These are phyloP conservation scores for Pistacia vera DNA, from an alignment of 345 rosid species.

Conservation along the genomic window DNA sequence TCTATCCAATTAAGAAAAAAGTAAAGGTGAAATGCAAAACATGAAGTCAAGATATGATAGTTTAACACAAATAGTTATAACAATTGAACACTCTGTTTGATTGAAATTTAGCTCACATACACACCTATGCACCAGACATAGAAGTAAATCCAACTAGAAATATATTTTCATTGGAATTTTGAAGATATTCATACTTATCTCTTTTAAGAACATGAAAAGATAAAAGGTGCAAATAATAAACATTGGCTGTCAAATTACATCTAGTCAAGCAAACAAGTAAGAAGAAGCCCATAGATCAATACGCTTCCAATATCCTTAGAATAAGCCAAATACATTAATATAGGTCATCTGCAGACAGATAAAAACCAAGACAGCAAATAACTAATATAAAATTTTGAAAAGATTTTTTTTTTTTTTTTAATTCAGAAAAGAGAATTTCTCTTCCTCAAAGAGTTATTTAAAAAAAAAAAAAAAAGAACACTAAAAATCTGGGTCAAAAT, in stretches of 20 bases:
- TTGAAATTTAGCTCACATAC: slow-evolving; percentile 13
- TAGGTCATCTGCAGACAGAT: neutral
- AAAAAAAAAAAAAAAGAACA: slow-evolving; percentile 10
- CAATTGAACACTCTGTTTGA: slow-evolving; percentile 18
- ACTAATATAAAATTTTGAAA: neutral
- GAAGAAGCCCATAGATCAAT: neutral
- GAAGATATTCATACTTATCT: neutral
- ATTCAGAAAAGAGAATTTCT: neutral
- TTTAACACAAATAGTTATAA: slow-evolving; percentile 8
- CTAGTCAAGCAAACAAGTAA: slow-evolving; percentile 6
- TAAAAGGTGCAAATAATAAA: slow-evolving; percentile 9
- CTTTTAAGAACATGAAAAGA: neutral
- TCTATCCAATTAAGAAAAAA: slow-evolving; percentile 52
- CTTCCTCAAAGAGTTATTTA: neutral
- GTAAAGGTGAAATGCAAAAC: slow-evolving; percentile 33
- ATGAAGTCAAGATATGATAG: slow-evolving; percentile 22
- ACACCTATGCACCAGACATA: slow-evolving; percentile 18
- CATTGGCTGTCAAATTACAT: neutral
- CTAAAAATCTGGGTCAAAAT: slow-evolving; percentile 7
- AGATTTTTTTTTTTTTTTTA: neutral
- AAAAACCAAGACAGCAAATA: neutral
- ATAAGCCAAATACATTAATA: neutral
- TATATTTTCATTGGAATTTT: neutral
- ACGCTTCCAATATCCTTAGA: neutral
- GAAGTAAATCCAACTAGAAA: neutral